A percentile compares a stretch with the other conserved stretches of the same genome.
Evolutionary conservation across 1,284 basidiomycete species (phyloP).

Genomic region (Porogramme epimiltina): DNA sequence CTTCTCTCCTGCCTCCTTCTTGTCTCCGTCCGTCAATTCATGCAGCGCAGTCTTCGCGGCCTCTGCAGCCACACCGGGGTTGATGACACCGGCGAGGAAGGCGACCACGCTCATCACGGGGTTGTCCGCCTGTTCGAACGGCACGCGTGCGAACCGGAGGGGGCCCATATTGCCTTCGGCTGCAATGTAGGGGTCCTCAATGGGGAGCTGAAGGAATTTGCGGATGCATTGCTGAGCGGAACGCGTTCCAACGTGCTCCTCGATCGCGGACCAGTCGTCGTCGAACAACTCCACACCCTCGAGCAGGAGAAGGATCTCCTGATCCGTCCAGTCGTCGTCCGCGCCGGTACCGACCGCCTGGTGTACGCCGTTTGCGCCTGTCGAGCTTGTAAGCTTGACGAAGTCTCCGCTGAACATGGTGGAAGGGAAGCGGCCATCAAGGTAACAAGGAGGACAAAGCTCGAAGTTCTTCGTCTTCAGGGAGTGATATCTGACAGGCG

Average conservation of each 20-base stretch:
- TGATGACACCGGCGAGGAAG: slow-evolving; percentile 92
- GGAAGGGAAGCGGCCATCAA: slow-evolving; percentile 95
- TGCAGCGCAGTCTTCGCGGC: slow-evolving; percentile 91
- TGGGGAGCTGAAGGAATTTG: slow-evolving; percentile 95
- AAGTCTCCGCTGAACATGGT: slow-evolving; percentile 98
- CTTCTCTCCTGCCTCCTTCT: slow-evolving; percentile 38
- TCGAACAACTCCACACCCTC: slow-evolving; percentile 99
- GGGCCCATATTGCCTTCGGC: slow-evolving; percentile 80
- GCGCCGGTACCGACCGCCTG: slow-evolving; percentile 46
- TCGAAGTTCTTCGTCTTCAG: slow-evolving; percentile 92
- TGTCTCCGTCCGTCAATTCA: slow-evolving; percentile 67
- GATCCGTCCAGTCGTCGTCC: slow-evolving; percentile 87
- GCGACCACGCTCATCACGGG: slow-evolving; percentile 99
- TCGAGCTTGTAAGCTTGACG: slow-evolving; percentile 77
- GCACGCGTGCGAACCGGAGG: slow-evolving; percentile 78
- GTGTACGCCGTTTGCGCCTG: slow-evolving; percentile 36
- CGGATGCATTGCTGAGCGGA: slow-evolving; percentile 94
- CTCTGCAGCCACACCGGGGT: slow-evolving; percentile 89
- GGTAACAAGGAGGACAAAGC: slow-evolving; percentile 89
- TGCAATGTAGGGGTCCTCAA: slow-evolving; percentile 89
- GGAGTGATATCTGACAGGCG: slow-evolving; percentile 87
- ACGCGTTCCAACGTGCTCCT: slow-evolving; percentile 90
- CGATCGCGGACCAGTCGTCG: slow-evolving; percentile 93
- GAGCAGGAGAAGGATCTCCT: slow-evolving; percentile 86
- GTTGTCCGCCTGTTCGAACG: slow-evolving; percentile 95